Conservation (phyloP, 148 eudicot genomes). For the Heliamphora exappendiculata region DNA sequence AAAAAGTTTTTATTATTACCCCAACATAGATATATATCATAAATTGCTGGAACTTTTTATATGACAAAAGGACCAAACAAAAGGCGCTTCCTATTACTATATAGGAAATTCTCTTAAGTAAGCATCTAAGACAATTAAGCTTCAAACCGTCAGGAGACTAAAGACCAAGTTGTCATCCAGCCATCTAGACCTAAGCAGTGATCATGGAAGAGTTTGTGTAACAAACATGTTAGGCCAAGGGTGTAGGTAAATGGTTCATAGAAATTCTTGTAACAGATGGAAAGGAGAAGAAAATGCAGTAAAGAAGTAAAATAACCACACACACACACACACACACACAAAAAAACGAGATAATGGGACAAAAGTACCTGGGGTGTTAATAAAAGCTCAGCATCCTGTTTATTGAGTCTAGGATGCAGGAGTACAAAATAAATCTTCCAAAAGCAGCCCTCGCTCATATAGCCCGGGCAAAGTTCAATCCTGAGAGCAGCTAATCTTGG, state of each 20-base stretch:
- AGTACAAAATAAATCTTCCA: constrained; percentile 97
- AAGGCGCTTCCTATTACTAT: too few relatives aligned
- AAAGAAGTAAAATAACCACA: background rate
- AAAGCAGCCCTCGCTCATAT: constrained; percentile 79
- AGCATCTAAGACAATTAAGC: too few relatives aligned
- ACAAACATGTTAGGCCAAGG: background rate
- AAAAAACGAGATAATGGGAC: background rate
- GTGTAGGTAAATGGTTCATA: background rate
- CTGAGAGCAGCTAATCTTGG: constrained; percentile 83
- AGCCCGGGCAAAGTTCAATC: constrained; percentile 82
- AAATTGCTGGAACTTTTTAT: background rate
- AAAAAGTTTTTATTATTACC: background rate
- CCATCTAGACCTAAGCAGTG: background rate
- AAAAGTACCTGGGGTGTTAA: constrained; percentile 77
- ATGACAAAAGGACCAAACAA: background rate
- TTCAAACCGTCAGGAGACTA: background rate
- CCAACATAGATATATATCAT: background rate
- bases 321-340: too few relatives aligned
- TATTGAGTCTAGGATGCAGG: constrained; percentile 70
- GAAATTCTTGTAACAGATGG: too few relatives aligned
- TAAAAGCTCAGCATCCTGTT: constrained; percentile 60
- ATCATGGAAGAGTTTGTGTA: background rate
- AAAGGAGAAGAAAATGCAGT: too few relatives aligned
- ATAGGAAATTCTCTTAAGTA: too few relatives aligned
- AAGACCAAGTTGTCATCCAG: background rate